Conservation (phyloP, 768 basidiomycete genomes). For the Lactarius tabidus region DNA sequence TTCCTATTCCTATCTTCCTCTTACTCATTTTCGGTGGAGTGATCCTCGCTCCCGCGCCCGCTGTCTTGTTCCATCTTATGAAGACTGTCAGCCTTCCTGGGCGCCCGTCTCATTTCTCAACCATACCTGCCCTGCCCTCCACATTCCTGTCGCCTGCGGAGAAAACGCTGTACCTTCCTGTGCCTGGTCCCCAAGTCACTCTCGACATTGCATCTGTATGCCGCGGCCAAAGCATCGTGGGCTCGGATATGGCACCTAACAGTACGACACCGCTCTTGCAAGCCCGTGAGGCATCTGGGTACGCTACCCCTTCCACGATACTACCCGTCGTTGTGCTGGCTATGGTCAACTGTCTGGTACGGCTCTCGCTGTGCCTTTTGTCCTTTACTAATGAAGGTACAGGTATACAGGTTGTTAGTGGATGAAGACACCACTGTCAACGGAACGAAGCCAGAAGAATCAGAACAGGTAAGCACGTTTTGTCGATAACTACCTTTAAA, state of each 20-base stretch:
- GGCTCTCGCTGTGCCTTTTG: background rate
- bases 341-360: conserved; percentile 14
- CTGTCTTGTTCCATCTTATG: conserved; percentile 2
- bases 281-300: background rate
- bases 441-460: background rate
- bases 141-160: background rate
- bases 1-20: conserved; percentile 14
- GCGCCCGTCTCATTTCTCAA: background rate
- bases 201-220: background rate
- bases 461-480: conserved; percentile 2
- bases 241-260: background rate
- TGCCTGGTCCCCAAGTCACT: background rate
- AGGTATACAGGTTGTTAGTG: conserved; percentile 12
- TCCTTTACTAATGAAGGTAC: background rate
- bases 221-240: background rate
- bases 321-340: conserved; percentile 9
- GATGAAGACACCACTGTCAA: background rate
- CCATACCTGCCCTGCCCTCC: background rate
- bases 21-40: conserved; percentile 12
- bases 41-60: conserved; percentile 9
- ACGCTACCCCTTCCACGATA: background rate
- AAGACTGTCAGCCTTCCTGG: conserved; percentile 1
- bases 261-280: background rate
- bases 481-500: background rate
- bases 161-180: background rate